phyloP scores from a whole-genome alignment of 2,329 filamentous ascomycete species.

The Fusarium succisae region DNA sequence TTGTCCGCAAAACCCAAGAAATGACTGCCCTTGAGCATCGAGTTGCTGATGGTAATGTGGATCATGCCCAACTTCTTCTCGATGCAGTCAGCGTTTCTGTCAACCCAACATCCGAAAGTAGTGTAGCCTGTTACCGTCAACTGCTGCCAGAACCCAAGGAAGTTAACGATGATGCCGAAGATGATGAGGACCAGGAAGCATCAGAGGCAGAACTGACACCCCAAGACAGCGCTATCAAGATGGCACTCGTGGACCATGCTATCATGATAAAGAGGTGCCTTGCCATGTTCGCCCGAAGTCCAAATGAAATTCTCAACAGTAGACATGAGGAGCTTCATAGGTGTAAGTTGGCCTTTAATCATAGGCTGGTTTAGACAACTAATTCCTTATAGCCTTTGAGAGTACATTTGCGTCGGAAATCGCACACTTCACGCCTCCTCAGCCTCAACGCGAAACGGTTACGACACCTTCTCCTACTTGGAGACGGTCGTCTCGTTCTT shows the following conservation, averaged over 20 bases:
- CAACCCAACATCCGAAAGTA: constrained; percentile 77
- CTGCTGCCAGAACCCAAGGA: constrained; percentile 68
- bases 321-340: constrained; percentile 68
- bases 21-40: constrained; percentile 80
- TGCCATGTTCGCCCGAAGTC: constrained; percentile 71
- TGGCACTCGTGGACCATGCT: constrained; percentile 88
- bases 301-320: constrained; percentile 65
- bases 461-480: constrained; percentile 56
- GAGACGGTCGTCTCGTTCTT: constrained; percentile 60
- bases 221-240: constrained; percentile 81
- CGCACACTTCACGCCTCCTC: constrained; percentile 66
- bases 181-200: constrained; percentile 53
- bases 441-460: constrained; percentile 53
- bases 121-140: constrained; percentile 79
- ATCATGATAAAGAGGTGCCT: constrained; percentile 87
- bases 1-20: constrained; percentile 89
- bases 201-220: constrained; percentile 61
- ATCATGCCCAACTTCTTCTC: constrained; percentile 72
- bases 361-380: constrained; percentile 10
- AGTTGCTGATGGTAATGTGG: constrained; percentile 76
- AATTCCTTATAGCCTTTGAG: constrained; percentile 63
- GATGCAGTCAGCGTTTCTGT: constrained; percentile 83
- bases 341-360: constrained; percentile 60
- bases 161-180: constrained; percentile 53
- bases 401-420: constrained; percentile 72